These are phyloP conservation scores for Lentinula sp. DNA, from an alignment of 768 basidiomycete genomes.

Conservation along the genomic window DNA sequence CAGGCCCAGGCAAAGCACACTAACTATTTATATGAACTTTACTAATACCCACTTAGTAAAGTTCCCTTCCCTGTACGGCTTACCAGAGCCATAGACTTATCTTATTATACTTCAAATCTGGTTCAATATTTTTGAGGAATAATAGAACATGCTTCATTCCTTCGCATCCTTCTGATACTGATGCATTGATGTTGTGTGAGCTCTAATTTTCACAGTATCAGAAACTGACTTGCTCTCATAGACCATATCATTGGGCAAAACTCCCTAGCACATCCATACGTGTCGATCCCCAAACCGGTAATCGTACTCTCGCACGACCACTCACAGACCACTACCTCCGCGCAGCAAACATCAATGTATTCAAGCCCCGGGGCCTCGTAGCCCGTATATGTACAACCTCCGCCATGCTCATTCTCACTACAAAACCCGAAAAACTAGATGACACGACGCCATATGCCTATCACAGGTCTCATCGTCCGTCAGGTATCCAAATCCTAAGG, in stretches of 20 bases:
- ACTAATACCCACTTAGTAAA: no score
- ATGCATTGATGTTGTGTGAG: no score
- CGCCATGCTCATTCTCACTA: constrained; percentile 14
- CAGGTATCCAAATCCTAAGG: not conserved
- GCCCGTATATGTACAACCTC: constrained; percentile 18
- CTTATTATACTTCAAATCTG: no score
- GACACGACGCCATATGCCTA: not conserved
- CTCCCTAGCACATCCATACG: constrained; percentile 12
- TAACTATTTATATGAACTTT: no score
- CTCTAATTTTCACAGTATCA: not conserved
- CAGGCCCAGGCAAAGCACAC: no score
- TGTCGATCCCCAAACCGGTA: constrained; percentile 9
- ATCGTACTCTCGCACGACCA: constrained; percentile 15
- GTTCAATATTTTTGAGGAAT: no score
- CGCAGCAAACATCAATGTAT: constrained; percentile 15
- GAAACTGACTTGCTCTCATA: not conserved
- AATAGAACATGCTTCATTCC: no score
- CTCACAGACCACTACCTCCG: constrained; percentile 19
- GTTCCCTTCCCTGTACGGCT: no score
- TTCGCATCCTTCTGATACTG: no score
- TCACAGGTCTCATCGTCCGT: not conserved
- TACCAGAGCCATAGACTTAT: no score
- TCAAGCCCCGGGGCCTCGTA: constrained; percentile 17
- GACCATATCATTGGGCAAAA: constrained; percentile 19
- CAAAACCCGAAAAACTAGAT: constrained; percentile 1